phyloP scores from a whole-genome alignment of 768 basidiomycete genomes.

The Leccinum longicurvipes region DNA sequence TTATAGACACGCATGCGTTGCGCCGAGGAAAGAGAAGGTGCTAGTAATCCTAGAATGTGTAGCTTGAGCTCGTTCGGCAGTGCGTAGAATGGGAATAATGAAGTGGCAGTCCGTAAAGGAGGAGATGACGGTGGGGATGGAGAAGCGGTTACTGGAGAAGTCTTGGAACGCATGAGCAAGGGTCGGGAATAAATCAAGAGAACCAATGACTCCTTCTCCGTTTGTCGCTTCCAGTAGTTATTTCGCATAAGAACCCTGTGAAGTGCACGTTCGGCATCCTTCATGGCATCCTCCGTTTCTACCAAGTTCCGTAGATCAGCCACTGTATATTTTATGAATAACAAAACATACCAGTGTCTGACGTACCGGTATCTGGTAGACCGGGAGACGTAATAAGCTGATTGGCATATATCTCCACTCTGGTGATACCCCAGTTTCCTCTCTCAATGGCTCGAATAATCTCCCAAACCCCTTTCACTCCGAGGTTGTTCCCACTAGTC shows the following conservation, averaged over 20 bases:
- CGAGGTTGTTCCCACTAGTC: conserved; percentile 57
- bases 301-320: conserved; percentile 2
- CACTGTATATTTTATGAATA: conserved; percentile 12
- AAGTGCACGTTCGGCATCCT: conserved; percentile 35
- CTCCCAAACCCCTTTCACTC: conserved; percentile 41
- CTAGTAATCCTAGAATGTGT: conserved; percentile 51
- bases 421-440: conserved; percentile 48
- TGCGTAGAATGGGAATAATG: conserved; percentile 35
- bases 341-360: conserved; percentile 7
- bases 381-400: conserved; percentile 20
- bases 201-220: conserved; percentile 46
- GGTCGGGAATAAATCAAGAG: conserved; percentile 50
- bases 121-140: conserved; percentile 15
- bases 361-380: conserved; percentile 6
- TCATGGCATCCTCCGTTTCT: conserved; percentile 31
- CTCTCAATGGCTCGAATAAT: conserved; percentile 47
- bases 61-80: conserved; percentile 60
- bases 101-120: conserved; percentile 13
- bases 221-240: conserved; percentile 40
- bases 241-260: conserved; percentile 45
- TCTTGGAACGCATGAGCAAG: conserved; percentile 37
- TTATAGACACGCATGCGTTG: conserved; percentile 55
- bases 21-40: conserved; percentile 52
- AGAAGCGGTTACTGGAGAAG: conserved; percentile 10
- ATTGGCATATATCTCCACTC: conserved; percentile 51